Evolutionary conservation across 2,329 filamentous ascomycete genomes (phyloP).

Genomic region (Beauveria sp.): DNA sequence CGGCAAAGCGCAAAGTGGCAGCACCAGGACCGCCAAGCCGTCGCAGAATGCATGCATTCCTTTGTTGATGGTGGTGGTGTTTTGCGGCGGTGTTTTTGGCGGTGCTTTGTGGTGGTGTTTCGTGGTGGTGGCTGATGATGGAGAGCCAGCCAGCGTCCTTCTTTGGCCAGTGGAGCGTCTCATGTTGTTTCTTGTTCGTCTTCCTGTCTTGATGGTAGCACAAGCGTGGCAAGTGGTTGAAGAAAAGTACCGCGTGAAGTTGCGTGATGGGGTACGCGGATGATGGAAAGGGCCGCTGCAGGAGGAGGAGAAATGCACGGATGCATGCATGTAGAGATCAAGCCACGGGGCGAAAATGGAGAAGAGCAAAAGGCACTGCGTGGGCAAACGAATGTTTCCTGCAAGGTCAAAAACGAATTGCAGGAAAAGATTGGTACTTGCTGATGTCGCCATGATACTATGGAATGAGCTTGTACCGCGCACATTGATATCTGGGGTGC

Average conservation of each 20-base stretch:
- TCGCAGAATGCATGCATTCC: conserved; percentile 1
- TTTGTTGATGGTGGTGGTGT: background rate
- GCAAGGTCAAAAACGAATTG: background rate
- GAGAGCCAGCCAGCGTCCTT: too few species aligned
- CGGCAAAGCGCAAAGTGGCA: background rate
- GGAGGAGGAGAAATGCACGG: background rate
- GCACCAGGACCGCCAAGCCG: background rate
- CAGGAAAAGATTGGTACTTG: too few species aligned
- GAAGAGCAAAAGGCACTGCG: background rate
- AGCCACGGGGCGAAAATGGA: conserved; percentile 1
- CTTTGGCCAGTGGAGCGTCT: too few species aligned
- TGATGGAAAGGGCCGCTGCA: background rate
- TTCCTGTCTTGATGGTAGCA: too few species aligned
- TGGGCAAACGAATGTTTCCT: too few species aligned
- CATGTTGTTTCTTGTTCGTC: background rate
- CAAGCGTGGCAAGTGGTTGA: background rate
- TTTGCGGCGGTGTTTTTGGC: background rate
- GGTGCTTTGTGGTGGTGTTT: background rate
- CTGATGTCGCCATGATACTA: too few species aligned
- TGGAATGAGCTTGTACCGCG: too few species aligned
- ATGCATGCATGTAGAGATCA: conserved; percentile 4
- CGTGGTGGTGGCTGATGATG: background rate
- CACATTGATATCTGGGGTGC: too few species aligned
- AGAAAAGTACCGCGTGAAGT: background rate
- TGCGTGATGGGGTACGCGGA: background rate